phyloP scores from a whole-genome alignment of 805 yeast species.

The Candida hispaniensis region DNA sequence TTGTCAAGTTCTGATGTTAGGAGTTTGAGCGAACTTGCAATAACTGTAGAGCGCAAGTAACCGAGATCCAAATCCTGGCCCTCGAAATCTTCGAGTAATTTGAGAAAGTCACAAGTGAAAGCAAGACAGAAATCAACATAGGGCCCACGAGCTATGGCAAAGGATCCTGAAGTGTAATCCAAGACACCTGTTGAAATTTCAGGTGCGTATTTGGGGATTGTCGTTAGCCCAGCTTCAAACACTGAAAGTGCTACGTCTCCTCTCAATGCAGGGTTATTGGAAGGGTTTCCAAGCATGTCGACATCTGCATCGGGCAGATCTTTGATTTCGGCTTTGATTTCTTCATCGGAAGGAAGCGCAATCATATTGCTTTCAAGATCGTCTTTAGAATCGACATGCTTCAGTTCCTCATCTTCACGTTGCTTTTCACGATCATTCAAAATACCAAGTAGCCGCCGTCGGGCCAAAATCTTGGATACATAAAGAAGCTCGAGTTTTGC shows the following conservation, averaged over 20 bases:
- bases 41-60: constrained; percentile 54
- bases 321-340: constrained; percentile 44
- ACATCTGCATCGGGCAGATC: constrained; percentile 79
- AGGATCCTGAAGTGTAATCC: constrained; percentile 21
- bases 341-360: constrained; percentile 43
- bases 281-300: constrained; percentile 76
- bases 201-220: constrained; percentile 10
- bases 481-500: constrained; percentile 81
- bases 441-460: constrained; percentile 74
- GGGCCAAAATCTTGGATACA: constrained; percentile 67
- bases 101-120: constrained; percentile 39
- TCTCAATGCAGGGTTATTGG: constrained; percentile 64
- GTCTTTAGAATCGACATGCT: constrained; percentile 25
- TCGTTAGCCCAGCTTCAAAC: constrained; percentile 49
- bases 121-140: constrained; percentile 23
- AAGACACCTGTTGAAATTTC: constrained; percentile 29
- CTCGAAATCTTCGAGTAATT: constrained; percentile 56
- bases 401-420: constrained; percentile 34
- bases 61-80: constrained; percentile 61
- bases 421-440: constrained; percentile 48
- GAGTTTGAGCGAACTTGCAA: constrained; percentile 31
- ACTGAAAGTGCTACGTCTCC: constrained; percentile 66
- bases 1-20: too few species aligned
- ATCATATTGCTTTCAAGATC: constrained; percentile 33
- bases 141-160: constrained; percentile 11